Evolutionary conservation across 345 rosid genomes (phyloP), one percentile per base, ranked within the genome.

Genomic region (Syzygium aromaticum): DNA sequence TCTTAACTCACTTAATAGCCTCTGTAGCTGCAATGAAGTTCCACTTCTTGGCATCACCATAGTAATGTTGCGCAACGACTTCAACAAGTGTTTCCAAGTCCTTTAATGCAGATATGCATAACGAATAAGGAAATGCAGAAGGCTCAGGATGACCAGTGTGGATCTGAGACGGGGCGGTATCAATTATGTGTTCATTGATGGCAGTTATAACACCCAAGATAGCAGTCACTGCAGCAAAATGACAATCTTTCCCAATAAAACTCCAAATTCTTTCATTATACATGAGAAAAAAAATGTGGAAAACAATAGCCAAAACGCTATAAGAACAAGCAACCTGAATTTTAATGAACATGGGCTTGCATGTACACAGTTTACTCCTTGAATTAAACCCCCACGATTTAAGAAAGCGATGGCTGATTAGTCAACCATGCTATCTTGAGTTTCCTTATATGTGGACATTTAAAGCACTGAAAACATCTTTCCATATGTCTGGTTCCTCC

Each of bases 61-160:
- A 96, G 84, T 94, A 95, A 49, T 96, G 95, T 91, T 96, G 94
- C 43, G 98, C 98, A 3, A 93, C 93, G 19, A 97, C 98, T 92
- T 96, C 99, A 90, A 97, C 94, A 89, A 96, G 90, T 25, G 98
- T 96, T 89, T 96, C 98, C 93, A 96, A 89, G 89, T 97, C 98
- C 91, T 95, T 96, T 15, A 96, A 89, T 11, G 95, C 92, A 90
- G 98, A 94, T 89, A 96, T 93, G 92, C 94, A 95, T 85, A 97
- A 86, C 0, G 96, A 88, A 88, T 94, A 96, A 63, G 99, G 96
- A 87, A 96, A 94, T 52, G 94, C 87, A 87, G 89, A 87, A 88
- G 92, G 89, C 86, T 91, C 92, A 23, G 88, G 56, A 40, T 91
- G 78, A 86, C 90, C 93, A 77, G 87, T 57, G 84, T 84, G 92